Evolutionary conservation across 2,329 filamentous ascomycete species (phyloP).

Genomic region (Aspergillus pseudonomiae): DNA sequence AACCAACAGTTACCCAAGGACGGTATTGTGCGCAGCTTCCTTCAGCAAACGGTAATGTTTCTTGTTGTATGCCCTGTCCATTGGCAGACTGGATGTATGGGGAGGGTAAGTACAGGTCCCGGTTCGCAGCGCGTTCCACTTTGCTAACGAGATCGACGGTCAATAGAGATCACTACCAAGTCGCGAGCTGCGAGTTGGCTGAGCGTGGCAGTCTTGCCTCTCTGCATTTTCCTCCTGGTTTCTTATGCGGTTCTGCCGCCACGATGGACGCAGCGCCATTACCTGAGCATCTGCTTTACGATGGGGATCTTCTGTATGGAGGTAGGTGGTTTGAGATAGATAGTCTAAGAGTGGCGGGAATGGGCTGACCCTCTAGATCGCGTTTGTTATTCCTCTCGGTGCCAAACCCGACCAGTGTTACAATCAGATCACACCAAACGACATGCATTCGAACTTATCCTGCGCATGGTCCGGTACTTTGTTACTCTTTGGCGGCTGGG

Average conservation of each 20-base stretch:
- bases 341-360: neutral
- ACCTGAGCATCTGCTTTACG: constrained; percentile 85
- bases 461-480: constrained; percentile 90
- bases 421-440: constrained; percentile 88
- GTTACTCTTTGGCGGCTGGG: constrained; percentile 82
- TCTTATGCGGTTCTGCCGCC: constrained; percentile 81
- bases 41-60: constrained; percentile 50
- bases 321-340: constrained; percentile 53
- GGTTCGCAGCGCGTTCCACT: neutral
- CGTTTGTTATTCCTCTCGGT: constrained; percentile 86
- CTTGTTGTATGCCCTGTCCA: constrained; percentile 90
- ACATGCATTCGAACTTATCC: constrained; percentile 78
- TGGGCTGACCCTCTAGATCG: constrained; percentile 60
- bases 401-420: constrained; percentile 79
- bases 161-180: constrained; percentile 56
- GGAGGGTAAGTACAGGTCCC: constrained; percentile 46
- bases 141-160: neutral
- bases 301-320: constrained; percentile 76
- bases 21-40: constrained; percentile 60
- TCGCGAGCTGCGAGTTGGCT: constrained; percentile 77
- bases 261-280: constrained; percentile 89
- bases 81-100: constrained; percentile 75
- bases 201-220: constrained; percentile 71
- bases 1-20: constrained; percentile 58
- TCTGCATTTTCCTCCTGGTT: constrained; percentile 73